Conservation (phyloP, 2,329 filamentous ascomycete species). For the Cyphellophora attinorum region DNA sequence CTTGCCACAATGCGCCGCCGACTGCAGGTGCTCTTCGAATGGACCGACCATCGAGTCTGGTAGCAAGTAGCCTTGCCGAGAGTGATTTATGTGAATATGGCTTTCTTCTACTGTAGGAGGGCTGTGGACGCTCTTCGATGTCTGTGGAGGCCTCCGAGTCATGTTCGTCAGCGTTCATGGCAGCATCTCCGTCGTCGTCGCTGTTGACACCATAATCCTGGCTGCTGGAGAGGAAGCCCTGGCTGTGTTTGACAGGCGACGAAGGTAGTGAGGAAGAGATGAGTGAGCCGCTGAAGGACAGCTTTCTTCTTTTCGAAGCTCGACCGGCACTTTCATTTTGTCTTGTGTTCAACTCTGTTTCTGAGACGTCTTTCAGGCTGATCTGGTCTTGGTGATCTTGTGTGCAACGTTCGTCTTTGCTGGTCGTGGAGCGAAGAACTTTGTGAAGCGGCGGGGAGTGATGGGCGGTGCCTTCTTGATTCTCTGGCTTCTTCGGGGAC, state of each 20-base stretch:
- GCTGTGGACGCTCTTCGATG: constrained; percentile 1
- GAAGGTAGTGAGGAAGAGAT: constrained; percentile 35
- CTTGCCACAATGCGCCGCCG: constrained; percentile 39
- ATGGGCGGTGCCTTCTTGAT: constrained; percentile 35
- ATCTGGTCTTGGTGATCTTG: background rate
- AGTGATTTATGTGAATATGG: constrained; percentile 10
- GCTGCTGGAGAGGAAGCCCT: constrained; percentile 10
- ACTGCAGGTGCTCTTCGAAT: background rate
- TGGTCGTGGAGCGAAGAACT: constrained; percentile 39
- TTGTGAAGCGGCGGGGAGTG: constrained; percentile 40
- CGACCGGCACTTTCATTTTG: constrained; percentile 2
- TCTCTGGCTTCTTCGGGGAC: constrained; percentile 22
- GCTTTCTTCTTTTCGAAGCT: constrained; percentile 34
- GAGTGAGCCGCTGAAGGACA: constrained; percentile 30
- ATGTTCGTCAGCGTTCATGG: constrained; percentile 10
- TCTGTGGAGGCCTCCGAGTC: constrained; percentile 1
- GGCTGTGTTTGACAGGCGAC: constrained; percentile 24
- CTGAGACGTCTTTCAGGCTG: background rate
- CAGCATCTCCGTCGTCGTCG: constrained; percentile 2
- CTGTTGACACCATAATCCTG: constrained; percentile 5
- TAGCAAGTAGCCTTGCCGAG: constrained; percentile 9
- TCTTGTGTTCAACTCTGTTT: background rate
- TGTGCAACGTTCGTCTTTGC: constrained; percentile 19
- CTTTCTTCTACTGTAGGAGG: constrained; percentile 6
- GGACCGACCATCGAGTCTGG: constrained; percentile 6